Conservation (phyloP, 352 stramenopile species). For the Globisporangium nunn region DNA sequence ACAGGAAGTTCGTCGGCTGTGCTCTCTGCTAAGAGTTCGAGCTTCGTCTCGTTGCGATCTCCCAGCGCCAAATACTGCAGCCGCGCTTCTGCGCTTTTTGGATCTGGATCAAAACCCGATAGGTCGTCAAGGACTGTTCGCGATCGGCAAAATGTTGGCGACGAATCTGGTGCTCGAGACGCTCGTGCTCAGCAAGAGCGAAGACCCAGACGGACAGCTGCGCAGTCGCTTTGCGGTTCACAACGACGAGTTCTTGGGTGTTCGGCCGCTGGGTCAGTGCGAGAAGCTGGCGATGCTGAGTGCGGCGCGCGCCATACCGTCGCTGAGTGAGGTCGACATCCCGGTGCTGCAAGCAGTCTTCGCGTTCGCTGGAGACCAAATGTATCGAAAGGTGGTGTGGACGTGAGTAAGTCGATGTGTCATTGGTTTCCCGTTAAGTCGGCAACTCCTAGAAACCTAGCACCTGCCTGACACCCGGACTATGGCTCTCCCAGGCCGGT, state of each 20-base stretch:
- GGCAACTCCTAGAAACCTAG: no score
- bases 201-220: constrained; percentile 15
- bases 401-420: constrained; percentile 12
- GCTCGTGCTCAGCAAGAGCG: constrained; percentile 20
- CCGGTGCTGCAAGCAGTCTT: constrained; percentile 26
- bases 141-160: constrained; percentile 10
- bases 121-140: constrained; percentile 12
- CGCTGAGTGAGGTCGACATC: constrained; percentile 16
- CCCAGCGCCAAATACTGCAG: constrained; percentile 4
- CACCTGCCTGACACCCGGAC: no score
- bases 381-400: constrained; percentile 29
- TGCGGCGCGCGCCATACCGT: constrained; percentile 3
- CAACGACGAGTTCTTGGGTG: constrained; percentile 19
- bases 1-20: constrained; percentile 20
- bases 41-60: neutral
- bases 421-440: no score
- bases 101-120: constrained; percentile 35
- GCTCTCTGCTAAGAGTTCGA: constrained; percentile 16
- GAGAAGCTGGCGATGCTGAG: constrained; percentile 23
- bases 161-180: constrained; percentile 20
- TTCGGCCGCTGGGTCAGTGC: constrained; percentile 11
- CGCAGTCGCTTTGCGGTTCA: constrained; percentile 16
- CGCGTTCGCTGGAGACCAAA: constrained; percentile 13
- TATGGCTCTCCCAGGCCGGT: no score
- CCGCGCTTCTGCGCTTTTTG: constrained; percentile 17